Conservation (phyloP, 2,329 filamentous ascomycete genomes). For the Exophiala sp. region DNA sequence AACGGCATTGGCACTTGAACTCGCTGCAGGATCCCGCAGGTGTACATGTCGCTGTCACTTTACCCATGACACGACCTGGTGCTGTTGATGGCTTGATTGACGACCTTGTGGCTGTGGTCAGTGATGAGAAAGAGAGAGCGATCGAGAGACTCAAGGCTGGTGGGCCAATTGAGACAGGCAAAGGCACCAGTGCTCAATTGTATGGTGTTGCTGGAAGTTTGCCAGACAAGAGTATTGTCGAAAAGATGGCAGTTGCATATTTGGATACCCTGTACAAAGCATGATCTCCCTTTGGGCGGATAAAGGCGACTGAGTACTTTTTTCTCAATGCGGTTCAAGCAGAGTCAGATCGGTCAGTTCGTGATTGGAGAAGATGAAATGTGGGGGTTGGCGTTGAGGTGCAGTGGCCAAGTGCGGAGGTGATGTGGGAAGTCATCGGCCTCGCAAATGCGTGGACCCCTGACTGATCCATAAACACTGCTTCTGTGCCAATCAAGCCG, state of each 20-base stretch:
- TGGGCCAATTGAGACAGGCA: slow-evolving; percentile 34
- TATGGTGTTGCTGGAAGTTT: slow-evolving; percentile 94
- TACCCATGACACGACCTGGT: slow-evolving; percentile 67
- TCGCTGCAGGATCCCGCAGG: slow-evolving; percentile 87
- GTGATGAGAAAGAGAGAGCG: slow-evolving; percentile 75
- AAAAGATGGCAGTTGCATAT: slow-evolving; percentile 84
- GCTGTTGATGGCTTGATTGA: slow-evolving; percentile 74
- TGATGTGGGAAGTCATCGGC: background rate
- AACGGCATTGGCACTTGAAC: slow-evolving; percentile 91
- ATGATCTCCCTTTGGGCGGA: slow-evolving; percentile 38
- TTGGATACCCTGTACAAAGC: slow-evolving; percentile 90
- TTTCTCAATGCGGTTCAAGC: no score
- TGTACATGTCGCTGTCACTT: slow-evolving; percentile 88
- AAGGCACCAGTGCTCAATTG: slow-evolving; percentile 73
- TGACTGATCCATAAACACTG: background rate
- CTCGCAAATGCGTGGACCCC: background rate
- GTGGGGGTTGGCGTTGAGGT: no score
- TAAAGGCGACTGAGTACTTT: no score
- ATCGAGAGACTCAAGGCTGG: slow-evolving; percentile 54
- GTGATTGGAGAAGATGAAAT: no score
- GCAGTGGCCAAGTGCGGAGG: background rate
- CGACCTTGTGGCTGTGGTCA: slow-evolving; percentile 61
- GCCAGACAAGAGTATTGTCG: slow-evolving; percentile 93
- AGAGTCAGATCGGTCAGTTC: no score
- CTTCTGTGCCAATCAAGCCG: background rate